These are phyloP conservation scores for Phytophthora fragariae DNA, from an alignment of 352 stramenopile species.

Conservation along the genomic window DNA sequence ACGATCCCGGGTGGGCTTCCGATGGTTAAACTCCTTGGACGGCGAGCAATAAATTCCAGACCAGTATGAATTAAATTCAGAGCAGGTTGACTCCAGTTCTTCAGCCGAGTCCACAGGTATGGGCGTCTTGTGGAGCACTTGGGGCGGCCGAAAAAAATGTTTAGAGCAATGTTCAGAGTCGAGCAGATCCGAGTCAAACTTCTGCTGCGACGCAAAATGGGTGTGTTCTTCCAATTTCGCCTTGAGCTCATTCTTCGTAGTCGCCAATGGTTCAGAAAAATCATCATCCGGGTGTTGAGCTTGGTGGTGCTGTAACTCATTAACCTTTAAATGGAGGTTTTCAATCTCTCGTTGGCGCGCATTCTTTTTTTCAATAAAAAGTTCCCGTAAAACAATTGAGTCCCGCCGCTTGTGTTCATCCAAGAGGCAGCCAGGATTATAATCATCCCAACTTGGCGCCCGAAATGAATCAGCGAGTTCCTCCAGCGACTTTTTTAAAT, in stretches of 20 bases:
- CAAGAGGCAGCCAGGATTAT: background rate
- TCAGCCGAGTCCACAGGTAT: background rate
- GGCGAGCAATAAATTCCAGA: background rate
- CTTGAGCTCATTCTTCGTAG: background rate
- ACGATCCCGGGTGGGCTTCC: no score
- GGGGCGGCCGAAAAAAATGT: background rate
- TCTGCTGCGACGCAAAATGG: background rate
- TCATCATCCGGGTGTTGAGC: background rate
- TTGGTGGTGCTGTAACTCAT: background rate
- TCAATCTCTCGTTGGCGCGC: background rate
- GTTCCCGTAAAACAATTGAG: background rate
- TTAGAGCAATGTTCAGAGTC: background rate
- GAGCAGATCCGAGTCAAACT: background rate
- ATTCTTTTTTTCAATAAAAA: background rate
- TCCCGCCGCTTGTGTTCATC: slow-evolving; percentile 6
- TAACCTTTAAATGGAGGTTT: background rate
- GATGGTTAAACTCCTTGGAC: background rate
- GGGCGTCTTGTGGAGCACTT: background rate
- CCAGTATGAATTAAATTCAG: background rate
- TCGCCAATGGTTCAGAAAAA: background rate
- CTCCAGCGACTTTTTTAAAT: background rate
- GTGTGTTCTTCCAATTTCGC: background rate
- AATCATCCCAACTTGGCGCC: background rate
- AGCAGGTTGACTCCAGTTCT: background rate
- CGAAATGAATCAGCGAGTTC: background rate